Conservation (phyloP, 352 stramenopile genomes). For the Phytophthora tentaculata region DNA sequence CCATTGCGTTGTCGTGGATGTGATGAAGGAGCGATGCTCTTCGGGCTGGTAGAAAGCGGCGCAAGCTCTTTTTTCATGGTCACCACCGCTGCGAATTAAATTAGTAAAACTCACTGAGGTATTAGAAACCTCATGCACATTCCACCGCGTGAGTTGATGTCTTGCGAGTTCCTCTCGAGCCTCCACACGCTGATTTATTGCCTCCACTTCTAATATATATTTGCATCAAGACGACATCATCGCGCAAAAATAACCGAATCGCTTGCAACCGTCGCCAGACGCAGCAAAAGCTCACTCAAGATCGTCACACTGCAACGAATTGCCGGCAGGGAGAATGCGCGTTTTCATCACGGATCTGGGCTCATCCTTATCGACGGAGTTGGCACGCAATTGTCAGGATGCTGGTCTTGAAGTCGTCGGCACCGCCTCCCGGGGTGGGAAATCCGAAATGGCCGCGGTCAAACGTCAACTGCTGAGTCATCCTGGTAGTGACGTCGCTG, state of each 20-base stretch:
- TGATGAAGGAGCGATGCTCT: conserved; percentile 16
- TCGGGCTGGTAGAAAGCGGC: conserved; percentile 29
- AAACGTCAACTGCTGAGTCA: conserved; percentile 70
- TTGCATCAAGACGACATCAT: too few relatives aligned
- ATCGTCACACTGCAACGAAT: not conserved
- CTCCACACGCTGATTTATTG: not conserved
- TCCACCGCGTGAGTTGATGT: not conserved
- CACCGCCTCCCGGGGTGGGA: conserved; percentile 43
- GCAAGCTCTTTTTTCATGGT: conserved; percentile 33
- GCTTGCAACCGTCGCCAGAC: conserved; percentile 26
- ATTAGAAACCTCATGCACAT: conserved; percentile 24
- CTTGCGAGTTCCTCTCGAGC: not conserved
- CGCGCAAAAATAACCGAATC: conserved; percentile 24
- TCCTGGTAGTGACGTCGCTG: conserved; percentile 53
- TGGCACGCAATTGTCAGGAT: conserved; percentile 63
- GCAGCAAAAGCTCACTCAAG: conserved; percentile 2
- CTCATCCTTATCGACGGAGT: conserved; percentile 60
- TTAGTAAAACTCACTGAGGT: conserved; percentile 9
- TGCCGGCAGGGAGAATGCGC: conserved; percentile 49
- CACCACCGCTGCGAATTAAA: conserved; percentile 15
- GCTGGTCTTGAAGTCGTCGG: conserved; percentile 74
- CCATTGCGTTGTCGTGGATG: conserved; percentile 58
- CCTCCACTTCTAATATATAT: conserved; percentile 16
- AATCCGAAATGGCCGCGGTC: conserved; percentile 45
- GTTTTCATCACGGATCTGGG: conserved; percentile 80